These are phyloP conservation scores for Artomyces pyxidatus DNA, from an alignment of 768 basidiomycete genomes.

Conservation along the genomic window DNA sequence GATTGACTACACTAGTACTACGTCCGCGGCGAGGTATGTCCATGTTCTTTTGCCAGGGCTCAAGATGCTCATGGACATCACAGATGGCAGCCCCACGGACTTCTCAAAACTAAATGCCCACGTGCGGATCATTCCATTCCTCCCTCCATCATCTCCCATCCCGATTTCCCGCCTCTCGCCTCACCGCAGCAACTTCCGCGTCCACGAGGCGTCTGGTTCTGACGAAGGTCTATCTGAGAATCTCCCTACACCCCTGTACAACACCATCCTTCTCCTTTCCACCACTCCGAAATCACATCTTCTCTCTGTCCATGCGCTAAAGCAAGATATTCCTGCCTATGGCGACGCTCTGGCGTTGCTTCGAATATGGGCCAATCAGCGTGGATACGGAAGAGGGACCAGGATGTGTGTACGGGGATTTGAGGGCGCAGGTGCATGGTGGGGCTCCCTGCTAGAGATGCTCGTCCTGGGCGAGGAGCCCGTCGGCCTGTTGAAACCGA, in stretches of 20 bases:
- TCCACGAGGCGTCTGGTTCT: constrained; percentile 25
- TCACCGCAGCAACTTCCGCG: constrained; percentile 57
- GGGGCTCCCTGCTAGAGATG: constrained; percentile 54
- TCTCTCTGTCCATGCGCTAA: constrained; percentile 36
- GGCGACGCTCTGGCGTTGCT: constrained; percentile 69
- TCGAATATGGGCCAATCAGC: constrained; percentile 84
- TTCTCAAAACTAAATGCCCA: constrained; percentile 63
- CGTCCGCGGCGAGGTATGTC: constrained; percentile 43
- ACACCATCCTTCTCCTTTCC: constrained; percentile 56
- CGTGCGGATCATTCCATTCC: constrained; percentile 66
- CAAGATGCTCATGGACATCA: neutral
- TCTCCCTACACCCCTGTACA: constrained; percentile 70
- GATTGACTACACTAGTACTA: constrained; percentile 59
- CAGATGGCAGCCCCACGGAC: constrained; percentile 46
- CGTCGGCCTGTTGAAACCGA: constrained; percentile 16
- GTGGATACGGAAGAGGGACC: constrained; percentile 62
- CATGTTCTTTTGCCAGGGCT: neutral
- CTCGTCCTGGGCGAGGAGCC: constrained; percentile 63
- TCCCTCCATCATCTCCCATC: constrained; percentile 55
- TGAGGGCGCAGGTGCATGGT: constrained; percentile 59
- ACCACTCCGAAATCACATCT: constrained; percentile 41
- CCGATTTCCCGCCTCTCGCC: constrained; percentile 66
- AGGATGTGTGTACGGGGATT: constrained; percentile 60
- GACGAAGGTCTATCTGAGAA: constrained; percentile 20
- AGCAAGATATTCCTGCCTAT: constrained; percentile 49